These are phyloP conservation scores for Elsinoe fawcettii DNA, from an alignment of 2,329 filamentous ascomycete genomes.

Conservation along the genomic window DNA sequence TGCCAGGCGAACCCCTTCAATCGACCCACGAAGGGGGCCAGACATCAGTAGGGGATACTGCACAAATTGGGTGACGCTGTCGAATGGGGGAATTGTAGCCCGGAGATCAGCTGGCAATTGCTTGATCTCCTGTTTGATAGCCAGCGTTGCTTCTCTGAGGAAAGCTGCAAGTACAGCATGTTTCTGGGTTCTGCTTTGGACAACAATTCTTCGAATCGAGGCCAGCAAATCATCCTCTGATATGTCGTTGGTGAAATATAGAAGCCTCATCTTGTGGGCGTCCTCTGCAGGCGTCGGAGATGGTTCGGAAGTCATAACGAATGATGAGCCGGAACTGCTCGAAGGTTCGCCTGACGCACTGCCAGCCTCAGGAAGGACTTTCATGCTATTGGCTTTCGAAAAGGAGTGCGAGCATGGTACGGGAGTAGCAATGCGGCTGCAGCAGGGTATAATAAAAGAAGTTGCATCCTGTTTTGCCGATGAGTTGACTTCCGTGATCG, in stretches of 20 bases:
- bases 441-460: too few species aligned
- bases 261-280: conserved; percentile 27
- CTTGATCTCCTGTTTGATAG: conserved; percentile 29
- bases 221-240: conserved; percentile 38
- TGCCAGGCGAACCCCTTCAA: conserved; percentile 36
- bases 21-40: conserved; percentile 36
- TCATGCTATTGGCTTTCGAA: too few species aligned
- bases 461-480: too few species aligned
- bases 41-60: conserved; percentile 33
- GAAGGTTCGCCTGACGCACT: neutral
- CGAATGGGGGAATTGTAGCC: conserved; percentile 25
- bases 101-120: neutral
- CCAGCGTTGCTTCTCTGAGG: conserved; percentile 34
- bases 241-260: conserved; percentile 45
- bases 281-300: neutral
- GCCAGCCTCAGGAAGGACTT: too few species aligned
- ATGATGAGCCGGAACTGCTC: neutral
- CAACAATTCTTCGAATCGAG: conserved; percentile 35
- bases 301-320: neutral
- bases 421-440: too few species aligned
- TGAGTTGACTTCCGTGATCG: too few species aligned
- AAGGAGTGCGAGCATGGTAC: too few species aligned
- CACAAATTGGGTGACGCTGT: conserved; percentile 31
- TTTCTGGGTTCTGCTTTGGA: conserved; percentile 34
- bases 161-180: conserved; percentile 35